A percentile compares a stretch with the other conserved stretches of the same genome.
Evolutionary conservation across 2,329 filamentous ascomycete genomes (phyloP).

Genomic region (Diaporthe capsici): DNA sequence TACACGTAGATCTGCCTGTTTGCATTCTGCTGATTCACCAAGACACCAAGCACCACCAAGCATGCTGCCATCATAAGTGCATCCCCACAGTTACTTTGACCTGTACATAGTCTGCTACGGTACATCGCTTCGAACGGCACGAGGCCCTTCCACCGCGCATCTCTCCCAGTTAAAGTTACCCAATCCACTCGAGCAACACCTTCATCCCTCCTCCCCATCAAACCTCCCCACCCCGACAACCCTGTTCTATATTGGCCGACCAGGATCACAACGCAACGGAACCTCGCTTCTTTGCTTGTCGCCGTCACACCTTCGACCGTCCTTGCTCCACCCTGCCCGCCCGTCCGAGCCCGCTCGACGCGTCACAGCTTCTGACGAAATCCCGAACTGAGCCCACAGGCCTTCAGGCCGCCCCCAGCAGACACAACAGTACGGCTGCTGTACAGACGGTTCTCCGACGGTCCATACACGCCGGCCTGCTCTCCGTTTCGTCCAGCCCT

Average conservation of each 20-base stretch:
- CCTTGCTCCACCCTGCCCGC: slow-evolving; percentile 33
- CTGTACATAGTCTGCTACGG: background rate
- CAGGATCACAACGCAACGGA: slow-evolving; percentile 32
- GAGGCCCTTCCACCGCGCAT: background rate
- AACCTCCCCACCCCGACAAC: slow-evolving; percentile 20
- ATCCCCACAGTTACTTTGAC: slow-evolving; percentile 15
- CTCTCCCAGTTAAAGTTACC: slow-evolving; percentile 28
- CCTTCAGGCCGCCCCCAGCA: slow-evolving; percentile 16
- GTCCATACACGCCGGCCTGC: slow-evolving; percentile 9
- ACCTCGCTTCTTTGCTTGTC: slow-evolving; percentile 29
- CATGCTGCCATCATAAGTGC: slow-evolving; percentile 15
- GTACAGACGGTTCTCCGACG: slow-evolving; percentile 25
- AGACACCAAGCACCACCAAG: background rate
- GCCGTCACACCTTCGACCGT: slow-evolving; percentile 33
- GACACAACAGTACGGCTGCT: background rate
- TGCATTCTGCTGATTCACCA: slow-evolving; percentile 7
- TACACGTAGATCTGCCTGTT: slow-evolving; percentile 28
- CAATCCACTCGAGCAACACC: slow-evolving; percentile 22
- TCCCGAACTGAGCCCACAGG: slow-evolving; percentile 27
- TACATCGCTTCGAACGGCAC: slow-evolving; percentile 14
- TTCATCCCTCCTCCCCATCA: slow-evolving; percentile 19
- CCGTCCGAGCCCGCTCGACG: slow-evolving; percentile 30
- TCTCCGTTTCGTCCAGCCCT: slow-evolving; percentile 27
- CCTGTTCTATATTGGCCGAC: slow-evolving; percentile 15
- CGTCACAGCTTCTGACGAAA: slow-evolving; percentile 35